A percentile compares a stretch with the other conserved stretches of the same genome.
These are phyloP conservation scores for Polychaeton citri DNA, from an alignment of 2,329 filamentous ascomycete genomes.

Conservation along the genomic window DNA sequence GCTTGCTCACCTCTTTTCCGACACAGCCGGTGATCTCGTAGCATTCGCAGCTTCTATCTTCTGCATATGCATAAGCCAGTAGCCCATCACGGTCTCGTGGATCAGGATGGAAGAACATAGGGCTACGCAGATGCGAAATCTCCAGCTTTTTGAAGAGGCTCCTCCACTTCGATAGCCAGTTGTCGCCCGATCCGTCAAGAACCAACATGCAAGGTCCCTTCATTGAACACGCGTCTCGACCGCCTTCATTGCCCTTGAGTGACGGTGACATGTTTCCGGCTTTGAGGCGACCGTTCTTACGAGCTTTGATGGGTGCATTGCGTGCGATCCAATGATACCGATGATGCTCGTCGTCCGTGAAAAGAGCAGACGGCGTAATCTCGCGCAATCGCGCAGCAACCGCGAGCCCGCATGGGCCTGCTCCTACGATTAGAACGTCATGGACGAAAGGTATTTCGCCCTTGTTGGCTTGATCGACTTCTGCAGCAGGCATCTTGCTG, in stretches of 20 bases:
- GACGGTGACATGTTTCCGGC: slow-evolving; percentile 16
- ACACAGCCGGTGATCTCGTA: slow-evolving; percentile 61
- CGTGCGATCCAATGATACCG: slow-evolving; percentile 68
- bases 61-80: slow-evolving; percentile 52
- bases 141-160: slow-evolving; percentile 53
- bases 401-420: slow-evolving; percentile 61
- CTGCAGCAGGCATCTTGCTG: neutral
- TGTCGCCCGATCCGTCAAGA: slow-evolving; percentile 48
- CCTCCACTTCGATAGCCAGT: slow-evolving; percentile 62
- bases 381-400: slow-evolving; percentile 60
- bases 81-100: slow-evolving; percentile 62
- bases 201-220: slow-evolving; percentile 41
- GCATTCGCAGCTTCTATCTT: slow-evolving; percentile 48
- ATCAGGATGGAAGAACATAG: slow-evolving; percentile 74
- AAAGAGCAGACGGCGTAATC: slow-evolving; percentile 61
- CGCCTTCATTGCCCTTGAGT: neutral
- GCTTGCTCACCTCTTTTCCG: slow-evolving; percentile 68
- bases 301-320: slow-evolving; percentile 45
- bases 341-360: slow-evolving; percentile 71
- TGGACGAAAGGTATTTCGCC: slow-evolving; percentile 21
- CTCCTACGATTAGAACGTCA: slow-evolving; percentile 62
- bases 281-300: slow-evolving; percentile 29
- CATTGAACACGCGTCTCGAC: neutral
- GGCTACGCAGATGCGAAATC: slow-evolving; percentile 60
- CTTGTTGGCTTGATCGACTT: neutral